These are phyloP conservation scores for Ganoderma resinaceum DNA, from an alignment of 1,284 basidiomycete genomes.

Conservation along the genomic window DNA sequence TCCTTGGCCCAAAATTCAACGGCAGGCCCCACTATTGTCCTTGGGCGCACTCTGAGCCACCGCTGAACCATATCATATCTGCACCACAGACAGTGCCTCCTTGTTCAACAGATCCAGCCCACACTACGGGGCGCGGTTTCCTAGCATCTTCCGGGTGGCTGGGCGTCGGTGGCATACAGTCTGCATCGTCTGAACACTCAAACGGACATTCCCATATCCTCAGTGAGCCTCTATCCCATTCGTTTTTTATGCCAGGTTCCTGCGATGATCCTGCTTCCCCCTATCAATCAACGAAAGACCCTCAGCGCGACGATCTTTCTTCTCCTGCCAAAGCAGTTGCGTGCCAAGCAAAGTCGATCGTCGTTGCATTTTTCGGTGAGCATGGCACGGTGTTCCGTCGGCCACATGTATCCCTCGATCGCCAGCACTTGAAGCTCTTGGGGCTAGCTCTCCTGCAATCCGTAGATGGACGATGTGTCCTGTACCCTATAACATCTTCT, in stretches of 20 bases:
- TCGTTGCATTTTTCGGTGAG: background rate
- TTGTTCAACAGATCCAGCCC: slow-evolving; percentile 6
- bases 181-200: background rate
- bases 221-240: background rate
- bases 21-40: background rate
- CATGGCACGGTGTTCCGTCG: background rate
- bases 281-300: background rate
- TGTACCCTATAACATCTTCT: background rate
- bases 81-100: background rate
- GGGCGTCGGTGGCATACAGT: background rate
- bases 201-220: background rate
- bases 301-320: background rate
- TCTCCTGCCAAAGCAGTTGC: background rate
- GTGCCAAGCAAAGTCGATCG: background rate
- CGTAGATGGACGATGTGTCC: background rate
- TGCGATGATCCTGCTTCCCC: background rate
- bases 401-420: background rate
- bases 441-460: background rate
- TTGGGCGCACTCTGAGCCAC: background rate
- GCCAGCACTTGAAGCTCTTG: background rate
- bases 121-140: background rate
- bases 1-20: background rate
- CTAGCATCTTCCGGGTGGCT: background rate
- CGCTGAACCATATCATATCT: background rate
- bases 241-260: background rate